Evolutionary conservation across 371 early-diverging fungal species (phyloP).

Genomic region (Apophysomyces elegans): DNA sequence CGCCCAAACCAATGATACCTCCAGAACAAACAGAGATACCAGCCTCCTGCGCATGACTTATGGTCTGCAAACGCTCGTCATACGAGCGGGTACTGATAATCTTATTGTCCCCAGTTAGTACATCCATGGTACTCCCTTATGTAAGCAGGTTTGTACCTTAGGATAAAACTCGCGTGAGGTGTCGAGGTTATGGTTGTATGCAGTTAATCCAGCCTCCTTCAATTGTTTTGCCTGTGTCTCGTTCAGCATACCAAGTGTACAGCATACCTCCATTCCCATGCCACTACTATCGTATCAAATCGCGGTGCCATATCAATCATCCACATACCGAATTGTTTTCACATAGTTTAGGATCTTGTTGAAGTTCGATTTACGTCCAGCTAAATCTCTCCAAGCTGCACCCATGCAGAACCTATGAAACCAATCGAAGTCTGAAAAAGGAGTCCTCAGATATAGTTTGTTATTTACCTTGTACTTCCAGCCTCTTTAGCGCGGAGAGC

Average conservation of each 20-base stretch:
- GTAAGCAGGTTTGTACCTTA: slow-evolving; percentile 38
- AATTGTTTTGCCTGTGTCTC: slow-evolving; percentile 72
- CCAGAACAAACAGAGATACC: slow-evolving; percentile 85
- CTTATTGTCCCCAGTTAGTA: slow-evolving; percentile 17
- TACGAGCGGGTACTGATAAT: slow-evolving; percentile 81
- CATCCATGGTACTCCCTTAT: not conserved
- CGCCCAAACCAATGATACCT: slow-evolving; percentile 85
- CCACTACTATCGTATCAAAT: slow-evolving; percentile 42
- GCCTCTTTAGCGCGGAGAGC: slow-evolving; percentile 79
- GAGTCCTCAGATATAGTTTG: slow-evolving; percentile 3
- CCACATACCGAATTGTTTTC: slow-evolving; percentile 72
- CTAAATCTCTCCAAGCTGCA: slow-evolving; percentile 82
- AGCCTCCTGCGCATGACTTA: slow-evolving; percentile 73
- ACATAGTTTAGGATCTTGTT: slow-evolving; percentile 75
- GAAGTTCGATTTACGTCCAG: slow-evolving; percentile 81
- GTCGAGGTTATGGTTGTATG: slow-evolving; percentile 87
- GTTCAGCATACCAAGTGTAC: slow-evolving; percentile 84
- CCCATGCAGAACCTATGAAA: slow-evolving; percentile 68
- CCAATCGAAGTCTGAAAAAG: slow-evolving; percentile 13
- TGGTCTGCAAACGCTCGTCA: slow-evolving; percentile 78
- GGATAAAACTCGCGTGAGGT: slow-evolving; percentile 81
- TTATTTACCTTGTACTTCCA: slow-evolving; percentile 63
- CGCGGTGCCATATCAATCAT: not conserved
- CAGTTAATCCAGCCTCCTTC: slow-evolving; percentile 81
- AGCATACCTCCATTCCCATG: slow-evolving; percentile 90